These are phyloP conservation scores for Penicillium verhagenii DNA, from an alignment of 495 filamentous ascomycete species.

Conservation along the genomic window DNA sequence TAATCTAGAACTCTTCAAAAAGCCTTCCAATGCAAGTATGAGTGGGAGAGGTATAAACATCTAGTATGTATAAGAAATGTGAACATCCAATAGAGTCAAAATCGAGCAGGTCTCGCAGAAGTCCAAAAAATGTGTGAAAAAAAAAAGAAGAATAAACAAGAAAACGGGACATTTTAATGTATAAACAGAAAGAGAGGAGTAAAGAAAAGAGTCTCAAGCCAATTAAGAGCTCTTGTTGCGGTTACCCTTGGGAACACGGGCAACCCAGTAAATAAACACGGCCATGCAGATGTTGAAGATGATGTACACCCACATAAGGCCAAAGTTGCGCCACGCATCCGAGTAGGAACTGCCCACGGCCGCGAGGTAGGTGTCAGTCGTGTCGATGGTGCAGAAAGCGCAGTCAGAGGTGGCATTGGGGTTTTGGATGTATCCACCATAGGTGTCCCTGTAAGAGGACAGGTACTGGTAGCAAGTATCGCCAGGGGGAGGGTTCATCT, in stretches of 20 bases:
- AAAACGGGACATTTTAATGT: neutral
- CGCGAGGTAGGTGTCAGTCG: constrained; percentile 63
- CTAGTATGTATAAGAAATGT: neutral
- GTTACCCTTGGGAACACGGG: constrained; percentile 67
- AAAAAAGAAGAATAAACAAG: constrained; percentile 1
- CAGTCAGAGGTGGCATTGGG: constrained; percentile 52
- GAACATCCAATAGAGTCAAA: neutral
- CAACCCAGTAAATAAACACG: constrained; percentile 75
- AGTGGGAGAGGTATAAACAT: neutral
- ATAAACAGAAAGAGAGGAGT: neutral
- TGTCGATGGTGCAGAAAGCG: constrained; percentile 57
- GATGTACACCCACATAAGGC: constrained; percentile 64
- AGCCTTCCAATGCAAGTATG: neutral
- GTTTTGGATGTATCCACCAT: constrained; percentile 57
- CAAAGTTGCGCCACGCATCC: constrained; percentile 73
- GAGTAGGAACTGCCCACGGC: constrained; percentile 48
- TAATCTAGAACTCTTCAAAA: constrained; percentile 1
- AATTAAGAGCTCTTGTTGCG: constrained; percentile 29
- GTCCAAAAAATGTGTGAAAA: neutral
- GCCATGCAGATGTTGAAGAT: constrained; percentile 70
- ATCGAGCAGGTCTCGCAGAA: neutral
- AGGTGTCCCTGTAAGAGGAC: constrained; percentile 41
- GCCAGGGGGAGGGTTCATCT: constrained; percentile 49
- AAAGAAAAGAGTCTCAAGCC: neutral
- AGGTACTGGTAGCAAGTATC: constrained; percentile 59